Conservation (phyloP, 495 filamentous ascomycete species). For the Tuber microsphaerosporum region DNA sequence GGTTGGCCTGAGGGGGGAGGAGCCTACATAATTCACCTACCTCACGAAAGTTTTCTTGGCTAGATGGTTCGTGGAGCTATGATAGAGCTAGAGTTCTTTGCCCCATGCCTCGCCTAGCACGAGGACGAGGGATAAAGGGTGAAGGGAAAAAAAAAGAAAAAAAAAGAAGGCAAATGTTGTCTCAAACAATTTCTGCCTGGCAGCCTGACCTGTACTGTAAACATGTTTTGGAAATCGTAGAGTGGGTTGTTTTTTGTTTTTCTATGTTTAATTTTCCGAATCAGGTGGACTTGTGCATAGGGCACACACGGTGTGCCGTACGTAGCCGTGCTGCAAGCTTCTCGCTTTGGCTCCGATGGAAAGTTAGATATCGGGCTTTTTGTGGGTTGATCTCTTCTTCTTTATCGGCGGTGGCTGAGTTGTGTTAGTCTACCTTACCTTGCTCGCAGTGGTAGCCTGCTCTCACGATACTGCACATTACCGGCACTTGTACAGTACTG, state of each 20-base stretch:
- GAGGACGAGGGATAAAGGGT: background rate
- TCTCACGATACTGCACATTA: background rate
- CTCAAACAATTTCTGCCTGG: background rate
- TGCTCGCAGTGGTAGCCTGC: background rate
- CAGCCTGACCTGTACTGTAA: background rate
- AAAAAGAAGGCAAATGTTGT: background rate
- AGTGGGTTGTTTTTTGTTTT: background rate
- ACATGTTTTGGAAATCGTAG: background rate
- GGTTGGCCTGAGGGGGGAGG: background rate
- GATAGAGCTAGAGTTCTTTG: background rate
- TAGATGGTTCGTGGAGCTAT: background rate
- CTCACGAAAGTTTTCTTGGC: background rate
- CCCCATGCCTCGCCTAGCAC: background rate
- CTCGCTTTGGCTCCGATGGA: background rate
- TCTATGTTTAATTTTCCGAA: background rate
- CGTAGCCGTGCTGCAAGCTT: background rate
- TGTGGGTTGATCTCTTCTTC: background rate
- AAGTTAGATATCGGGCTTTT: background rate
- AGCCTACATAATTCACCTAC: background rate
- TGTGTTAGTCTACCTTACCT: background rate
- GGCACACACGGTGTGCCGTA: background rate
- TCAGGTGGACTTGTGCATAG: conserved; percentile 2
- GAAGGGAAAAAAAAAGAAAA: background rate
- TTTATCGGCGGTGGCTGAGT: background rate
- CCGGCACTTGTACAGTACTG: background rate